Conservation (phyloP, 169 alveolate genomes). For the Cryptosporidium parvum region DNA sequence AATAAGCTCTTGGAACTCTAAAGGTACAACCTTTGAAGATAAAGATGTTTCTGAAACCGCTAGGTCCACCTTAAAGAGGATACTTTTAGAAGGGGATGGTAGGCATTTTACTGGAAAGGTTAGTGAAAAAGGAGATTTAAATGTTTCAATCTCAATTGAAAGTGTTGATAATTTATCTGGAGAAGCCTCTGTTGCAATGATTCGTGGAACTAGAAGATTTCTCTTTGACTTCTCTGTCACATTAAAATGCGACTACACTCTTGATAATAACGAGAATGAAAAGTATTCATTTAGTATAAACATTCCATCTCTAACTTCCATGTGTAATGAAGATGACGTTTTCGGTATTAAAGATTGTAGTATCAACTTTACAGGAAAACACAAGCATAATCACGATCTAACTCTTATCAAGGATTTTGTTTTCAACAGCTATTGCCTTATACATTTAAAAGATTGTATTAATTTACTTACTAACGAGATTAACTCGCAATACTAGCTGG, state of each 20-base stretch:
- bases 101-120: conserved; percentile 76
- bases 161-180: conserved; percentile 83
- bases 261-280: conserved; percentile 17
- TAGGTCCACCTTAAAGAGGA: conserved; percentile 57
- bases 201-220: conserved; percentile 86
- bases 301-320: conserved; percentile 66
- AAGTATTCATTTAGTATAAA: conserved; percentile 7
- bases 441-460: conserved; percentile 4
- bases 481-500: conserved; percentile 4
- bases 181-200: conserved; percentile 87
- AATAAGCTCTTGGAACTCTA: conserved; percentile 88
- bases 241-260: conserved; percentile 17
- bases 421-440: conserved; percentile 26
- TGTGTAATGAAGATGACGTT: conserved; percentile 72
- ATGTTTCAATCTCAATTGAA: conserved; percentile 77
- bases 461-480: conserved; percentile 1
- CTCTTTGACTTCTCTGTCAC: conserved; percentile 83
- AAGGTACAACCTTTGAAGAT: conserved; percentile 89
- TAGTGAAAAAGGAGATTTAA: conserved; percentile 73
- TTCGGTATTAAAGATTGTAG: conserved; percentile 50
- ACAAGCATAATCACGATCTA: conserved; percentile 12
- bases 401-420: conserved; percentile 14
- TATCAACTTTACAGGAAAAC: conserved; percentile 15
- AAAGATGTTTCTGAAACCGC: conserved; percentile 82
- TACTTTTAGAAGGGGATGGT: conserved; percentile 79